Percentiles rank a stretch among this genome's conserved stretches.
Conservation (phyloP, 345 rosid genomes). For the Erucastrum elatum region DNA sequence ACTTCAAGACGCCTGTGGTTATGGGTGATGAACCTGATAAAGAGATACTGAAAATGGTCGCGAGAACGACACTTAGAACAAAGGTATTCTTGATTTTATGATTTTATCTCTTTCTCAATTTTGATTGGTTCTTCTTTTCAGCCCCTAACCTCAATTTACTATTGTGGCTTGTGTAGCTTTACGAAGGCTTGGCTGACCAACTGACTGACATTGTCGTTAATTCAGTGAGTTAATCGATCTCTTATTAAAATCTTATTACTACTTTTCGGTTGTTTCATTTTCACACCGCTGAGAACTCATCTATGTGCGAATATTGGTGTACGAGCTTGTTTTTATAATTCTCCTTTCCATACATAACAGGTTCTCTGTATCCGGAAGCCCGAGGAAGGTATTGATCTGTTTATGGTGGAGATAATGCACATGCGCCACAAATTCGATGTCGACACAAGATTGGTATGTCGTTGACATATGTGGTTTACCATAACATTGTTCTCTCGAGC, state of each 20-base stretch:
- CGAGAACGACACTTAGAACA: conserved; percentile 90
- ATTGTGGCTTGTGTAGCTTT: conserved; percentile 52
- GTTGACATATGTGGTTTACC: not conserved
- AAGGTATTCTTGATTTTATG: conserved; percentile 51
- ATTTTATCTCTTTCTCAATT: conserved; percentile 11
- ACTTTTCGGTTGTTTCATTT: not conserved
- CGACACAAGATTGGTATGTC: conserved; percentile 81
- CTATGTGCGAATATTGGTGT: no score
- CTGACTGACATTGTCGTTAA: conserved; percentile 89
- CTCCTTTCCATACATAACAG: conserved; percentile 44
- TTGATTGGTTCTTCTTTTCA: not conserved
- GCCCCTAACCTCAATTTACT: not conserved
- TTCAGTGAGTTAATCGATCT: conserved; percentile 55
- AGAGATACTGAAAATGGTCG: conserved; percentile 97
- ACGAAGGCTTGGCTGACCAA: conserved; percentile 94
- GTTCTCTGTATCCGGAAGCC: conserved; percentile 91
- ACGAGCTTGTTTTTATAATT: conserved; percentile 1
- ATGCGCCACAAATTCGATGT: conserved; percentile 99
- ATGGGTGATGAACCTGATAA: conserved; percentile 91
- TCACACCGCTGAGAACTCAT: not conserved
- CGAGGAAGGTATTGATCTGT: conserved; percentile 87
- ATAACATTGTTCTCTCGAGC: not conserved
- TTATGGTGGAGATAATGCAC: conserved; percentile 99
- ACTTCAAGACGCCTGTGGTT: conserved; percentile 94
- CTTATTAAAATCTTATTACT: not conserved